A percentile compares a stretch with the other conserved stretches of the same genome.
phyloP scores from a whole-genome alignment of 352 stramenopile species.

The Pythium dissotocum region DNA sequence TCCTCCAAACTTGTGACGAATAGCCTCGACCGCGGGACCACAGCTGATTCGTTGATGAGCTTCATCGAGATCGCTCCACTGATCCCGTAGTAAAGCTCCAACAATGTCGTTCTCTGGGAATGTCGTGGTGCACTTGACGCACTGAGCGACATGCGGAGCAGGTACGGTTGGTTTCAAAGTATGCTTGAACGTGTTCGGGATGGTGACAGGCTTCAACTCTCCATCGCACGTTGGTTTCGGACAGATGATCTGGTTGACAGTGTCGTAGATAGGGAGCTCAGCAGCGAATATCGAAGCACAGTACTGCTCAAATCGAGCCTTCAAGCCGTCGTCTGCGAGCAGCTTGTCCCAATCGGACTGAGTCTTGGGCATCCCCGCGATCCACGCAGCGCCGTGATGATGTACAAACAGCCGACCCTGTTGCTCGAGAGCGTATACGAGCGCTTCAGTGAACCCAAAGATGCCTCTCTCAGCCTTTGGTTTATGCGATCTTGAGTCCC shows the following conservation, averaged over 20 bases:
- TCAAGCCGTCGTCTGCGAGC: not conserved
- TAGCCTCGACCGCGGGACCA: conserved; percentile 3
- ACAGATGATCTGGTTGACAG: conserved; percentile 3
- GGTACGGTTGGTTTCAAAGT: conserved; percentile 1
- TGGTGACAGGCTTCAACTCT: conserved; percentile 2
- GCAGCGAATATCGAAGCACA: conserved; percentile 29
- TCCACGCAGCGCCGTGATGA: conserved; percentile 30
- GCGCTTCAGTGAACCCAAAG: conserved; percentile 23
- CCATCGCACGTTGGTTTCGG: conserved; percentile 5
- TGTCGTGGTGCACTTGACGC: not conserved
- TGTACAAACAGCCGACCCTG: conserved; percentile 28
- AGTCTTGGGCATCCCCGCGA: conserved; percentile 28
- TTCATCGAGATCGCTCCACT: conserved; percentile 17
- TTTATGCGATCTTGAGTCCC: conserved; percentile 21
- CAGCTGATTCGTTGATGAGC: conserved; percentile 9
- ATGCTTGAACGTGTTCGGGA: conserved; percentile 28
- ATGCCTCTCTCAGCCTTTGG: conserved; percentile 26
- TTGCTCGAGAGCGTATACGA: conserved; percentile 31
- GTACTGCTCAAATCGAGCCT: conserved; percentile 21
- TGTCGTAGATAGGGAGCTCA: conserved; percentile 23
- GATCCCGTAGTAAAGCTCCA: not conserved
- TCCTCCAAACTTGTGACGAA: conserved; percentile 22
- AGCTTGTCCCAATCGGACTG: conserved; percentile 29
- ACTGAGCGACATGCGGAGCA: conserved; percentile 10
- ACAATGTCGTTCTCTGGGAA: conserved; percentile 14